Conservation (phyloP, 495 filamentous ascomycete genomes). For the Trichoderma gamsii region DNA sequence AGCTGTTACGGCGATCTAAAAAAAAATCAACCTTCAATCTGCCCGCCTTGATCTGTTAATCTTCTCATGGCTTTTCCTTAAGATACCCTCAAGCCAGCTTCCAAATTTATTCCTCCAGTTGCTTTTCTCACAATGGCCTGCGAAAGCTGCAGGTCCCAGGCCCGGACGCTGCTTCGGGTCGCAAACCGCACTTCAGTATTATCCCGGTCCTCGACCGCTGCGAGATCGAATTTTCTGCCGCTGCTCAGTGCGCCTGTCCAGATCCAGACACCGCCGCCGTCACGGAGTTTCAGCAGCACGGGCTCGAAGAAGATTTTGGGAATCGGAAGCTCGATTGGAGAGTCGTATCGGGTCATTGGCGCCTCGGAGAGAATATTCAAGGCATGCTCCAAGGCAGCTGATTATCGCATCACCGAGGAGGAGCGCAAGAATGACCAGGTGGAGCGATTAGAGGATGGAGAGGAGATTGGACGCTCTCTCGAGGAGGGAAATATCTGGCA, state of each 20-base stretch:
- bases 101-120: background rate
- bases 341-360: slow-evolving; percentile 35
- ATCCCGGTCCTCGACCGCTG: slow-evolving; percentile 12
- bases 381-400: slow-evolving; percentile 67
- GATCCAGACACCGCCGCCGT: background rate
- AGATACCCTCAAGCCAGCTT: background rate
- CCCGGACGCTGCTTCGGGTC: slow-evolving; percentile 26
- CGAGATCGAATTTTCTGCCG: background rate
- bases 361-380: slow-evolving; percentile 63
- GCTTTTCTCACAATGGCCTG: slow-evolving; percentile 26
- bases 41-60: background rate
- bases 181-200: slow-evolving; percentile 18
- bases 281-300: slow-evolving; percentile 10
- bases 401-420: slow-evolving; percentile 61
- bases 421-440: slow-evolving; percentile 50
- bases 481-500: slow-evolving; percentile 65
- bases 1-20: background rate
- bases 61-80: background rate
- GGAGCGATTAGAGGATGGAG: slow-evolving; percentile 60
- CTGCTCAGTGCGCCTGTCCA: background rate
- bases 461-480: slow-evolving; percentile 68
- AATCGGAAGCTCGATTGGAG: background rate
- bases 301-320: background rate
- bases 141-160: slow-evolving; percentile 29
- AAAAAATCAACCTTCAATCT: background rate